These are phyloP conservation scores for Hypoxylon sp. DNA, from an alignment of 2,329 filamentous ascomycete genomes.

Conservation along the genomic window DNA sequence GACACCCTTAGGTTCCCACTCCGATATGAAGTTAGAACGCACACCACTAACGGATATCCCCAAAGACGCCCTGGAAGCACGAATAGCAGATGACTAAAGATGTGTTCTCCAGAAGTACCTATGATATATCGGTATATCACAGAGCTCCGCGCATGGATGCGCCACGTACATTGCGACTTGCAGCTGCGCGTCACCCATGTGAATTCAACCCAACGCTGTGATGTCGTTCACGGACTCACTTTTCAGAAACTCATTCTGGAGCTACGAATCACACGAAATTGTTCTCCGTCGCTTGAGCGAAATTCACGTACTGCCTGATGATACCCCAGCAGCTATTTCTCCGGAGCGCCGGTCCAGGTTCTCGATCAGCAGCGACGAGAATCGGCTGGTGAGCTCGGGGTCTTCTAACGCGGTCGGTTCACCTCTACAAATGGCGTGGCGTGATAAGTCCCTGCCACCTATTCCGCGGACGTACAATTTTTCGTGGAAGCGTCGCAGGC, in stretches of 20 bases:
- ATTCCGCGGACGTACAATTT: slow-evolving; percentile 31
- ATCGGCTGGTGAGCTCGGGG: slow-evolving; percentile 22
- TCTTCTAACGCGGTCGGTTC: slow-evolving; percentile 33
- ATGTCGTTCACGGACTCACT: slow-evolving; percentile 46
- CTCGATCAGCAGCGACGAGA: slow-evolving; percentile 45
- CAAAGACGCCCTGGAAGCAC: slow-evolving; percentile 22
- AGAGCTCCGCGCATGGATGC: slow-evolving; percentile 4
- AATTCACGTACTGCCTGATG: slow-evolving; percentile 22
- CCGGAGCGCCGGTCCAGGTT: slow-evolving; percentile 41
- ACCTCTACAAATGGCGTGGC: slow-evolving; percentile 13
- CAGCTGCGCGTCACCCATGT: background rate
- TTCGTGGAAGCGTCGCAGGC: slow-evolving; percentile 12
- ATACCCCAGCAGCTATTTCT: background rate
- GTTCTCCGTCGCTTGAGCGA: slow-evolving; percentile 43
- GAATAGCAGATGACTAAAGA: background rate
- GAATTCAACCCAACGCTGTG: slow-evolving; percentile 11
- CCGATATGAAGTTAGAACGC: slow-evolving; percentile 4
- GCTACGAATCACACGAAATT: slow-evolving; percentile 40
- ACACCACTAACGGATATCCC: slow-evolving; percentile 40
- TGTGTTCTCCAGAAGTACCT: background rate
- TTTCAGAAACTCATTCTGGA: slow-evolving; percentile 48
- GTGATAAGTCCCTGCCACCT: slow-evolving; percentile 31
- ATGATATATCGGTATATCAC: slow-evolving; percentile 25
- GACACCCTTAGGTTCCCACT: slow-evolving; percentile 9
- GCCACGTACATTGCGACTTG: background rate